Conservation (phyloP, 176 grass and related monocot genomes). For the Saccharum spontaneum region DNA sequence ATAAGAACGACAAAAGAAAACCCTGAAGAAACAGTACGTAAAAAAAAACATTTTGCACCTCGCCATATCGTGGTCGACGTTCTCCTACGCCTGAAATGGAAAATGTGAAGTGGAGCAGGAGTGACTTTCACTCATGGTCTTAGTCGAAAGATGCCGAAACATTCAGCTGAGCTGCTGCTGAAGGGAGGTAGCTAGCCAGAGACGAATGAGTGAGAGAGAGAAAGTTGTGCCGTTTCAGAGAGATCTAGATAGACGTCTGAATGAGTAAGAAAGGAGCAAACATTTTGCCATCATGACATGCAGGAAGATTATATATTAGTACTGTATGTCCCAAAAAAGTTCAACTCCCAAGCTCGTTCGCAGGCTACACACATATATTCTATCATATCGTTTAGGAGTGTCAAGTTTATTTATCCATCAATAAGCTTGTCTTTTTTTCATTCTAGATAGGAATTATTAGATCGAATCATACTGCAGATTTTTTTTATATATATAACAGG, state of each 20-base stretch:
- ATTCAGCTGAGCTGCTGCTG: background rate
- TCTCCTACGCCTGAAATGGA: constrained; percentile 21
- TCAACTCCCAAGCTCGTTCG: constrained; percentile 4
- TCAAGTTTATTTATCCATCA: background rate
- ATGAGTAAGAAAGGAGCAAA: constrained; percentile 17
- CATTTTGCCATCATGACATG: constrained; percentile 20
- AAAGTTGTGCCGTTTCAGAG: background rate
- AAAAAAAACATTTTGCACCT: background rate
- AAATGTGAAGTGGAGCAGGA: constrained; percentile 17
- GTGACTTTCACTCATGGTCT: constrained; percentile 11
- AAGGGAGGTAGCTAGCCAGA: background rate
- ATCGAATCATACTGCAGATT: no score
- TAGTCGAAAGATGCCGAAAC: constrained; percentile 30
- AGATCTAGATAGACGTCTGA: background rate
- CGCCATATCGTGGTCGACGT: background rate
- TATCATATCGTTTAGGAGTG: background rate
- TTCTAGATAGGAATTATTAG: background rate
- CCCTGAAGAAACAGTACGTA: background rate
- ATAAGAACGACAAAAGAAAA: background rate
- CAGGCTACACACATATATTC: background rate
- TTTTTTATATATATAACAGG: no score
- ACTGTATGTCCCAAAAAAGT: background rate
- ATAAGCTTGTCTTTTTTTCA: background rate
- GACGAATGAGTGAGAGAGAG: constrained; percentile 32
- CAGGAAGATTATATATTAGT: background rate